phyloP scores from a whole-genome alignment of 305 asterid species.

The Solanum aculeatissimum region DNA sequence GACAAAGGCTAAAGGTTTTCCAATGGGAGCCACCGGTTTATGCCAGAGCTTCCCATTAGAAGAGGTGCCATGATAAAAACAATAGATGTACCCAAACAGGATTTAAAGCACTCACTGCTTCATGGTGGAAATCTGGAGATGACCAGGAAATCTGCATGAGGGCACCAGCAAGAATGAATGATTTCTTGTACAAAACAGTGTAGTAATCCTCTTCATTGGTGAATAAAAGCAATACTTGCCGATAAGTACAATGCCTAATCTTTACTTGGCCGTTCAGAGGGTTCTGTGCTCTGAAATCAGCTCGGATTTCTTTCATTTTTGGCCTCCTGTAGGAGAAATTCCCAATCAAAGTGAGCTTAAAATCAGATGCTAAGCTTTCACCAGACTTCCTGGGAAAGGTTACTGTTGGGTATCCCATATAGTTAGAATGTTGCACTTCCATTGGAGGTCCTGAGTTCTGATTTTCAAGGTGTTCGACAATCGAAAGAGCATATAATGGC shows the following conservation, averaged over 20 bases:
- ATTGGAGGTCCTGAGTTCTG: neutral
- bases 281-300: neutral
- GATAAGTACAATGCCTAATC: neutral
- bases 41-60: neutral
- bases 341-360: neutral
- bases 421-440: neutral
- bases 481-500: constrained; percentile 22
- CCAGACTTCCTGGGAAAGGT: neutral
- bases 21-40: neutral
- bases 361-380: neutral
- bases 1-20: neutral
- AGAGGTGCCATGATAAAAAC: neutral
- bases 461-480: constrained; percentile 1
- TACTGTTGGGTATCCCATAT: neutral
- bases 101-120: neutral
- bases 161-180: neutral
- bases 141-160: neutral
- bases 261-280: neutral
- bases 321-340: neutral
- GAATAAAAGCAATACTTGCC: neutral
- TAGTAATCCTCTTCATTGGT: neutral
- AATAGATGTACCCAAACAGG: neutral
- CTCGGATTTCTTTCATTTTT: neutral
- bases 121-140: neutral
- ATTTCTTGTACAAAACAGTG: neutral